Conservation (phyloP, 192 early-diverging fungal species). For the Coemansia asiatica region DNA sequence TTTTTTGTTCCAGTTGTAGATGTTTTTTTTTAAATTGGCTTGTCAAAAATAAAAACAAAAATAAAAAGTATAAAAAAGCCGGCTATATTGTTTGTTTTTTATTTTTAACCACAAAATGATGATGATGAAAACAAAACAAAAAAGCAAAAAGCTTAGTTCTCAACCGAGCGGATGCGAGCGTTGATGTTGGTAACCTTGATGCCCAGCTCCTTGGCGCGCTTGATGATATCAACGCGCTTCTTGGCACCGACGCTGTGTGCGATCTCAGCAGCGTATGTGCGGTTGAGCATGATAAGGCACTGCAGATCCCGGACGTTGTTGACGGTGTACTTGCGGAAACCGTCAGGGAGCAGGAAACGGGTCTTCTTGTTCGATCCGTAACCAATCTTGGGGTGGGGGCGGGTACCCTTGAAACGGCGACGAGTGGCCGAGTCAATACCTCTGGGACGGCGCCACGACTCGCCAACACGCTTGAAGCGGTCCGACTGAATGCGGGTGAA, state of each 20-base stretch:
- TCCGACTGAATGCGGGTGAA: constrained; percentile 99
- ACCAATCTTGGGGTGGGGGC: constrained; percentile 99
- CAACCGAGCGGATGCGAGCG: constrained; percentile 78
- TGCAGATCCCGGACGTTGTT: constrained; percentile 91
- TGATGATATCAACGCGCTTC: constrained; percentile 90
- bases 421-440: constrained; percentile 99
- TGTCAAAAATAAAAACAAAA: too few relatives aligned
- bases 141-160: constrained; percentile 58
- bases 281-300: constrained; percentile 99
- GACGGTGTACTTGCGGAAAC: constrained; percentile 98
- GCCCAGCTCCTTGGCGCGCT: constrained; percentile 93
- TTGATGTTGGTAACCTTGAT: constrained; percentile 95
- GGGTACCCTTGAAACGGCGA: constrained; percentile 96
- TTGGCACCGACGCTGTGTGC: constrained; percentile 94
- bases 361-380: constrained; percentile 97
- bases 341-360: constrained; percentile 94
- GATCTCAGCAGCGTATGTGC: constrained; percentile 97
- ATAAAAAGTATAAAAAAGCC: not conserved
- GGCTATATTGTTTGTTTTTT: not conserved
- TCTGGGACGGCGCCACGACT: constrained; percentile 98
- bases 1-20: too few relatives aligned
- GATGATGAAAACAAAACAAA: too few relatives aligned
- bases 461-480: constrained; percentile 94
- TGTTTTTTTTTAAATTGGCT: too few relatives aligned
- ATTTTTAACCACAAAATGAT: constrained; percentile 11